These are phyloP conservation scores for Shiraia bambusicola DNA, from an alignment of 2,329 filamentous ascomycete genomes.

Conservation along the genomic window DNA sequence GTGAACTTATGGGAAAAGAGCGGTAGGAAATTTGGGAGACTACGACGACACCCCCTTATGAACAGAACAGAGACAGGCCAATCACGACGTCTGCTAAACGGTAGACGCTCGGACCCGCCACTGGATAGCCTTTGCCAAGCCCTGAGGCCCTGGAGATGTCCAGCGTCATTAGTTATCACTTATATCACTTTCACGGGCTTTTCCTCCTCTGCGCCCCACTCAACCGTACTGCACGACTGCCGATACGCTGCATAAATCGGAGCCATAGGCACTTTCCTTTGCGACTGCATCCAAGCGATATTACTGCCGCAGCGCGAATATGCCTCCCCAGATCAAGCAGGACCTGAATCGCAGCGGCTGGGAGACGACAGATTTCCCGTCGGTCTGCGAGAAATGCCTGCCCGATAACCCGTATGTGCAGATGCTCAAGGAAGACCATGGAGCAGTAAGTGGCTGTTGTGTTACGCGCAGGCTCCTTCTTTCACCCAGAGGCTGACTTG, in stretches of 20 bases:
- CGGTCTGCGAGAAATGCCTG: slow-evolving; percentile 87
- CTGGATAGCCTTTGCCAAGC: slow-evolving; percentile 12
- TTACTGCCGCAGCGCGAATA: slow-evolving; percentile 37
- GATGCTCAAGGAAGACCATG: slow-evolving; percentile 97
- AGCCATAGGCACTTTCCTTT: neutral
- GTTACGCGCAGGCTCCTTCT: neutral
- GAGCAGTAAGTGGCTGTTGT: slow-evolving; percentile 82
- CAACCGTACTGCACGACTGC: neutral
- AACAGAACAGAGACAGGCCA: slow-evolving; percentile 12
- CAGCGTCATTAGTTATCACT: too few relatives aligned
- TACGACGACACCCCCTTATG: slow-evolving; percentile 11
- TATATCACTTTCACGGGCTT: slow-evolving; percentile 7
- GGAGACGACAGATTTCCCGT: slow-evolving; percentile 90
- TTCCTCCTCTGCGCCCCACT: slow-evolving; percentile 9
- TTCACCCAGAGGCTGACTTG: slow-evolving; percentile 56
- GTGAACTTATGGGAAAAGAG: slow-evolving; percentile 24
- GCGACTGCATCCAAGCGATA: slow-evolving; percentile 1
- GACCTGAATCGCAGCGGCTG: slow-evolving; percentile 93
- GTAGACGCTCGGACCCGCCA: slow-evolving; percentile 15
- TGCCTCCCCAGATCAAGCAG: slow-evolving; percentile 93
- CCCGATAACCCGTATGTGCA: slow-evolving; percentile 97
- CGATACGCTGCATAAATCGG: neutral
- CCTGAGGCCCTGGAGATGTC: slow-evolving; percentile 14
- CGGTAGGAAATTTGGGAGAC: slow-evolving; percentile 30
- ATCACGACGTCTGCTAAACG: slow-evolving; percentile 20